A percentile compares a stretch with the other conserved stretches of the same genome.
phyloP scores from a whole-genome alignment of 2,329 filamentous ascomycete species.

The Microdochium paspali region DNA sequence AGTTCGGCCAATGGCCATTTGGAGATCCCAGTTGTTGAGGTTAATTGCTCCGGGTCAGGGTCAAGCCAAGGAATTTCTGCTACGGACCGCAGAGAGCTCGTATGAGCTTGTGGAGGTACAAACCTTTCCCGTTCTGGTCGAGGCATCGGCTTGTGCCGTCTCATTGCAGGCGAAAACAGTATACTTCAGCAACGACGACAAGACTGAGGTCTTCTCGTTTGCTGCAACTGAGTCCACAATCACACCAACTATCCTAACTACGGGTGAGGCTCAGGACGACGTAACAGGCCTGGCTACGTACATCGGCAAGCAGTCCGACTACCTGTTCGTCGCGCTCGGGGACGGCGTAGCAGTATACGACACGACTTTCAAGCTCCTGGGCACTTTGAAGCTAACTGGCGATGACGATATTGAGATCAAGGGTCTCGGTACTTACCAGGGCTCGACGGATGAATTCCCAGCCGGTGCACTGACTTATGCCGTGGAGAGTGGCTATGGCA shows the following conservation, averaged over 20 bases:
- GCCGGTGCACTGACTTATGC: slow-evolving; percentile 29
- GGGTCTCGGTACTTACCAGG: slow-evolving; percentile 31
- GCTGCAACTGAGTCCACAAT: slow-evolving; percentile 26
- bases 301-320: slow-evolving; percentile 21
- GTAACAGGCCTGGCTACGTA: slow-evolving; percentile 33
- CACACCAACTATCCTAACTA: slow-evolving; percentile 21
- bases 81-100: slow-evolving; percentile 16
- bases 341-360: slow-evolving; percentile 28
- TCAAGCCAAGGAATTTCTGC: slow-evolving; percentile 25
- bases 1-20: background rate
- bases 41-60: slow-evolving; percentile 1
- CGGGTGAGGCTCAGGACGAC: slow-evolving; percentile 25
- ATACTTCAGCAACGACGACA: slow-evolving; percentile 29
- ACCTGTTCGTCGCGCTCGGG: slow-evolving; percentile 29
- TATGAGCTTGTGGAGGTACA: slow-evolving; percentile 31
- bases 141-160: slow-evolving; percentile 31
- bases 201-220: slow-evolving; percentile 26
- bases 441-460: slow-evolving; percentile 21
- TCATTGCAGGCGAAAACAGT: slow-evolving; percentile 24
- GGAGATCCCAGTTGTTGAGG: background rate
- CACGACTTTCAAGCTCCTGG: slow-evolving; percentile 21
- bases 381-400: slow-evolving; percentile 25
- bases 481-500: slow-evolving; percentile 26
- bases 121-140: slow-evolving; percentile 29
- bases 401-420: slow-evolving; percentile 30